Percentiles rank a stretch among this genome's conserved stretches.
phyloP scores from a whole-genome alignment of 176 grass and related monocot species.

The Lolium perenne region DNA sequence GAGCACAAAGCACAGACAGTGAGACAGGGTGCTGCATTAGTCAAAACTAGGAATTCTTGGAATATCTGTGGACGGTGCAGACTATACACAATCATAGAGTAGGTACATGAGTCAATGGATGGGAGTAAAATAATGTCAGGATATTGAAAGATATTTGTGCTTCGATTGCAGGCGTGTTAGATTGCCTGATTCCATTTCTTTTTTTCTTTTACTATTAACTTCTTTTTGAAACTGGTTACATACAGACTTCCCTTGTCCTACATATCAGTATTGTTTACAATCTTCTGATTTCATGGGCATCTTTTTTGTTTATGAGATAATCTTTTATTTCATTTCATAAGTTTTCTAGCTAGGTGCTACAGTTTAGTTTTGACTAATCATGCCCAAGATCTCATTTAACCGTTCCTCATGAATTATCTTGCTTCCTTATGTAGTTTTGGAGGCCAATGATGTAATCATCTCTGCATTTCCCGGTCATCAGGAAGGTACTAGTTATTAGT shows the following conservation, averaged over 20 bases:
- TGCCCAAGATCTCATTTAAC: not conserved
- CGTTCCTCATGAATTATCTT: conserved; percentile 9
- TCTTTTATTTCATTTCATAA: not conserved
- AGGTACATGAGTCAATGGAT: not conserved
- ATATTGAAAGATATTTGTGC: not conserved
- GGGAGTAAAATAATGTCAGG: not conserved
- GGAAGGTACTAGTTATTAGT: conserved; percentile 55
- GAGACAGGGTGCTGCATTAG: not conserved
- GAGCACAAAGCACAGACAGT: not conserved
- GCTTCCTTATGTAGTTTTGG: conserved; percentile 50
- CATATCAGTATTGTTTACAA: not conserved
- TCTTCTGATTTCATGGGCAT: not conserved
- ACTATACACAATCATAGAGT: not conserved
- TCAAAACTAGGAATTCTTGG: not conserved
- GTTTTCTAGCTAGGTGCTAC: not conserved
- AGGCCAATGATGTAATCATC: conserved; percentile 77
- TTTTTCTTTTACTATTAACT: not conserved
- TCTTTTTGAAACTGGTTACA: not conserved
- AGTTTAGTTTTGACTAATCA: not conserved
- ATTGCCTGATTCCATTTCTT: not conserved
- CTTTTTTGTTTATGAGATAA: conserved; percentile 10
- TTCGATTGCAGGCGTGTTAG: not conserved
- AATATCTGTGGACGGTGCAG: not conserved
- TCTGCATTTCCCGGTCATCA: conserved; percentile 86
- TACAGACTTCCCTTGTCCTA: not conserved